Evolutionary conservation across 345 rosid genomes (phyloP).

Genomic region (Lumnitzera littorea): DNA sequence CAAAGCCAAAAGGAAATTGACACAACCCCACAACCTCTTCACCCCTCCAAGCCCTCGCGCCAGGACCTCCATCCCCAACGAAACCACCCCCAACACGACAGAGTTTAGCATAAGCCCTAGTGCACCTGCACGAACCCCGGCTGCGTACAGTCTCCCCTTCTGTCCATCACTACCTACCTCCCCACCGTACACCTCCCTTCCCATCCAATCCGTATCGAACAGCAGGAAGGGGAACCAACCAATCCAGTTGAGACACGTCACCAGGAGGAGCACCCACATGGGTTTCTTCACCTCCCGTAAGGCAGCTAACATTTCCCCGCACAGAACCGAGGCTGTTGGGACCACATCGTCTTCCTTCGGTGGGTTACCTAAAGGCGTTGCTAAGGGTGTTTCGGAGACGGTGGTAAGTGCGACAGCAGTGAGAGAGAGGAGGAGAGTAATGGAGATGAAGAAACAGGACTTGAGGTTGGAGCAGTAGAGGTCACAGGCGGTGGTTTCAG

Average conservation of each 20-base stretch:
- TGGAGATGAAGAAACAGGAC: constrained; percentile 34
- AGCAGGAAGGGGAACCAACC: constrained; percentile 46
- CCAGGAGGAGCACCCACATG: constrained; percentile 37
- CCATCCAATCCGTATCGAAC: constrained; percentile 58
- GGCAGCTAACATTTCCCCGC: constrained; percentile 22
- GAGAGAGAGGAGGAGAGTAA: constrained; percentile 21
- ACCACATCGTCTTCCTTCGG: not conserved
- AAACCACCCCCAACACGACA: constrained; percentile 27
- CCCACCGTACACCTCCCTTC: constrained; percentile 41
- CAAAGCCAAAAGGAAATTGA: constrained; percentile 55
- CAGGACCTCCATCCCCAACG: constrained; percentile 21
- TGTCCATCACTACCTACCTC: constrained; percentile 9
- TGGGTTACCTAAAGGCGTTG: not conserved
- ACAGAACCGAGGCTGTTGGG: not conserved
- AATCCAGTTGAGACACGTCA: constrained; percentile 43
- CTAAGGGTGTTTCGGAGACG: constrained; percentile 20
- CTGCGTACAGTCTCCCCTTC: constrained; percentile 17
- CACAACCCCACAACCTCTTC: constrained; percentile 53
- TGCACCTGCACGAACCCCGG: constrained; percentile 37
- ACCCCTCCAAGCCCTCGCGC: constrained; percentile 22
- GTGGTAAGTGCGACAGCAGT: constrained; percentile 16
- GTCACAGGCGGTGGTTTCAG: constrained; percentile 33
- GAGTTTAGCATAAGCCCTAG: constrained; percentile 40
- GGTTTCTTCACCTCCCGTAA: constrained; percentile 25
- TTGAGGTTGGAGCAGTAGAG: constrained; percentile 43